A percentile compares a stretch with the other conserved stretches of the same genome.
phyloP scores from a whole-genome alignment of 2,329 filamentous ascomycete genomes.

The Scopulariopsis brevicaulis region DNA sequence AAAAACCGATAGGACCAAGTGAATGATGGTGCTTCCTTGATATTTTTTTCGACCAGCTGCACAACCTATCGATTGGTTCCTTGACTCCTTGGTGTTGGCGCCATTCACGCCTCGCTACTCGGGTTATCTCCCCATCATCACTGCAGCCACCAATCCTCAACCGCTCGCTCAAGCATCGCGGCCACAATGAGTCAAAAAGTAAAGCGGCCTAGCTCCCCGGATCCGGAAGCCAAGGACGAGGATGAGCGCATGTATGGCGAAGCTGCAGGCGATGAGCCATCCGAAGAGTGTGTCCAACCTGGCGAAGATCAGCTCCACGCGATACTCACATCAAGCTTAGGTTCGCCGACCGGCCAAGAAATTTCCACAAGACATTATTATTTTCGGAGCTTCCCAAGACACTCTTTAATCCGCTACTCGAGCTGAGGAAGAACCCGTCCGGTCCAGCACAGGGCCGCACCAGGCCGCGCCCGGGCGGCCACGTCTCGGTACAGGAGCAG shows the following conservation, averaged over 20 bases:
- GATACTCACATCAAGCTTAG: slow-evolving; percentile 24
- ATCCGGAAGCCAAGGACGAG: slow-evolving; percentile 32
- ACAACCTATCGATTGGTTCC: background rate
- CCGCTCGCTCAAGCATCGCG: background rate
- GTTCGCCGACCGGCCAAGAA: slow-evolving; percentile 73
- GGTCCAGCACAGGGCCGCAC: slow-evolving; percentile 39
- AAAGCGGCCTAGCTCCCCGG: slow-evolving; percentile 10
- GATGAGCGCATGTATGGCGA: slow-evolving; percentile 39
- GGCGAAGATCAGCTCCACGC: background rate
- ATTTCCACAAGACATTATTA: slow-evolving; percentile 65
- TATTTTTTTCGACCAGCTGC: background rate
- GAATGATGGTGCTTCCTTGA: background rate
- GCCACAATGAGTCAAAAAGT: slow-evolving; percentile 19
- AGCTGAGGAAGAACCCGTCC: slow-evolving; percentile 67
- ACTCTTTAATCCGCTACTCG: slow-evolving; percentile 70
- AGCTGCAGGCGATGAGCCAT: background rate
- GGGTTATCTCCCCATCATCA: background rate
- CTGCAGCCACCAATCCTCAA: background rate
- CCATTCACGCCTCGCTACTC: background rate
- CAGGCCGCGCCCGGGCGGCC: slow-evolving; percentile 43
- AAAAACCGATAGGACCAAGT: background rate
- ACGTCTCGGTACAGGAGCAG: slow-evolving; percentile 61
- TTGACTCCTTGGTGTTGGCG: background rate
- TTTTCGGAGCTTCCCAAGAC: slow-evolving; percentile 70
- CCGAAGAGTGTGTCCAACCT: background rate